Conservation (phyloP, 2,329 filamentous ascomycete genomes). For the Ceratocystis destructans region DNA sequence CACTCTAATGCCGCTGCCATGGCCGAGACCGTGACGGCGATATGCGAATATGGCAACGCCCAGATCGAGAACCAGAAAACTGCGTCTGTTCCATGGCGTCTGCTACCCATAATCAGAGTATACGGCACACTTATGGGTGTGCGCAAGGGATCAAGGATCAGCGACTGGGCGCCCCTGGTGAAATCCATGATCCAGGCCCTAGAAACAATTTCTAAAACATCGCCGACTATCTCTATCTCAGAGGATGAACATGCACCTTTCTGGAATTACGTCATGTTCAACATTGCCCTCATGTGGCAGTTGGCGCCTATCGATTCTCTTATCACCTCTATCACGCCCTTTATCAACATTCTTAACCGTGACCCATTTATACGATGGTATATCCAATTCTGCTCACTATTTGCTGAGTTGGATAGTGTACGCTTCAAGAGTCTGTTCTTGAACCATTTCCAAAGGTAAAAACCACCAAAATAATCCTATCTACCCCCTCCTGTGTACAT, state of each 20-base stretch:
- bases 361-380: constrained; percentile 59
- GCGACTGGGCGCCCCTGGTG: constrained; percentile 55
- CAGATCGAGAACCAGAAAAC: constrained; percentile 25
- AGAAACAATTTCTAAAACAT: constrained; percentile 31
- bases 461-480: too few species aligned
- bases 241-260: constrained; percentile 30
- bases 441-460: constrained; percentile 63
- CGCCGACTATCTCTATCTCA: constrained; percentile 24
- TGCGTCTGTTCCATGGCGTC: constrained; percentile 18
- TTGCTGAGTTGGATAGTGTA: constrained; percentile 57
- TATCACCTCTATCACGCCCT: constrained; percentile 51
- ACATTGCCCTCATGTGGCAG: constrained; percentile 54
- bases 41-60: constrained; percentile 38
- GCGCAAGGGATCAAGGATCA: constrained; percentile 63
- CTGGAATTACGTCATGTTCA: constrained; percentile 47
- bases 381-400: constrained; percentile 70
- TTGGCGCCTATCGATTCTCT: constrained; percentile 66
- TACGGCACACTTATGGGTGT: constrained; percentile 62
- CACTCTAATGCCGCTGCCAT: constrained; percentile 66
- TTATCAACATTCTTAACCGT: constrained; percentile 51
- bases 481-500: too few species aligned
- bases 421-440: constrained; percentile 69
- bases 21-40: constrained; percentile 47
- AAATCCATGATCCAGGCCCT: constrained; percentile 41
- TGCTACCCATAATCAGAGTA: constrained; percentile 39